Evolutionary conservation across 352 stramenopile genomes (phyloP).

Genomic region (Phytophthora vignae): DNA sequence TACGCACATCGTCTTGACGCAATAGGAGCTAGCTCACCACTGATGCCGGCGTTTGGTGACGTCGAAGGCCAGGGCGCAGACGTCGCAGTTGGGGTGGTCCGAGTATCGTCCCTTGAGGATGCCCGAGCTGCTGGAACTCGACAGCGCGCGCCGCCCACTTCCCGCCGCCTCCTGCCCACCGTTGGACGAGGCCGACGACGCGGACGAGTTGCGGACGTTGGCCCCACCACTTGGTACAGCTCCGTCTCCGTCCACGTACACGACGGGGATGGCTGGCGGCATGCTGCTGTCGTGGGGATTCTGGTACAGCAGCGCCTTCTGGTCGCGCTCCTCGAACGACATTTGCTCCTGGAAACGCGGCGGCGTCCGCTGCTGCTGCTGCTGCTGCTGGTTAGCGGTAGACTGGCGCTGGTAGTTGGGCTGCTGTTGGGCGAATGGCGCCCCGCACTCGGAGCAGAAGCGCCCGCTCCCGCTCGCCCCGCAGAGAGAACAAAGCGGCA

Average conservation of each 20-base stretch:
- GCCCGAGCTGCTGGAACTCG: constrained; percentile 29
- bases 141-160: constrained; percentile 8
- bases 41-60: constrained; percentile 70
- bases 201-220: constrained; percentile 25
- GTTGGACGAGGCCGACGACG: constrained; percentile 16
- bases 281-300: constrained; percentile 8
- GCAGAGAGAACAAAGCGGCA: constrained; percentile 15
- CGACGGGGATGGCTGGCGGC: constrained; percentile 33
- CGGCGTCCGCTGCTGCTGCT: constrained; percentile 19
- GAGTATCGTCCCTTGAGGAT: constrained; percentile 58
- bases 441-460: constrained; percentile 47
- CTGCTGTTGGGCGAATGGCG: constrained; percentile 16
- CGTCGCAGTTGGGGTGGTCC: constrained; percentile 72
- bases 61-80: constrained; percentile 69
- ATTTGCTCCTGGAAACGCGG: constrained; percentile 40
- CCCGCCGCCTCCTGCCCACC: constrained; percentile 10
- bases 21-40: constrained; percentile 40
- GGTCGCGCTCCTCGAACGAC: constrained; percentile 35
- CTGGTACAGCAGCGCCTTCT: constrained; percentile 41
- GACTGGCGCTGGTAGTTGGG: too few species aligned
- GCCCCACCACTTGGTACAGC: constrained; percentile 1
- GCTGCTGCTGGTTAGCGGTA: neutral
- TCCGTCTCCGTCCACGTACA: constrained; percentile 35
- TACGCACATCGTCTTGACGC: neutral
- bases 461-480: constrained; percentile 30